Evolutionary conservation across 257 asterid species (phyloP).

Genomic region (Eucommia ulmoides): DNA sequence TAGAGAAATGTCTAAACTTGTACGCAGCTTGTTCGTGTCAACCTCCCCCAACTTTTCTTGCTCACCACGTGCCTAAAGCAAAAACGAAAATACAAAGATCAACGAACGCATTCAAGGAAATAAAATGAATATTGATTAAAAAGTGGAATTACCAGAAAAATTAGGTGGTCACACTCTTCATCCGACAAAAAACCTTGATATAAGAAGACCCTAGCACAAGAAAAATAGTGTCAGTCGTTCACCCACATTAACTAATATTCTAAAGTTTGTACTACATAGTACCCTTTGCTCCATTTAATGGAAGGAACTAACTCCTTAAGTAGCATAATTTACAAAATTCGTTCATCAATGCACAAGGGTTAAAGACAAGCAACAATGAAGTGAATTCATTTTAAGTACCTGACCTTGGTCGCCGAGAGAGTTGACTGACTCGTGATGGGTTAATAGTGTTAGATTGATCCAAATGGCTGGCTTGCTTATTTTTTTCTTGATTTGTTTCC

Average conservation of each 20-base stretch:
- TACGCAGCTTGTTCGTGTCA: constrained; percentile 13
- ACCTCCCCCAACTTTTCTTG: constrained; percentile 10
- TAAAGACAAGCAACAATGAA: background rate
- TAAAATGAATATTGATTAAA: constrained; percentile 4
- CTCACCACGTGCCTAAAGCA: constrained; percentile 25
- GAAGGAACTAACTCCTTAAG: constrained; percentile 12
- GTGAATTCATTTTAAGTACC: constrained; percentile 28
- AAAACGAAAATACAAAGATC: too few relatives aligned
- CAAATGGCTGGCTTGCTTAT: constrained; percentile 14
- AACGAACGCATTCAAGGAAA: constrained; percentile 2
- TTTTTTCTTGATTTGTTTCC: constrained; percentile 28
- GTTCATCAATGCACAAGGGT: background rate
- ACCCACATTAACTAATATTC: too few relatives aligned
- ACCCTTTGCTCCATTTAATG: background rate
- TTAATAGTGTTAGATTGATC: constrained; percentile 22
- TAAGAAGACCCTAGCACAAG: constrained; percentile 58
- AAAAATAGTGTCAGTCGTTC: constrained; percentile 14
- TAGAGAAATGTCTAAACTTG: constrained; percentile 18
- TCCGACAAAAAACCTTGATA: constrained; percentile 55
- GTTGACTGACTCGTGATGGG: constrained; percentile 54
- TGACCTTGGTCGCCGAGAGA: constrained; percentile 96
- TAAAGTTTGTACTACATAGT: background rate
- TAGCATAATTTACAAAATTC: background rate
- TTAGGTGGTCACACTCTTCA: constrained; percentile 71
- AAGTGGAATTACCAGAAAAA: constrained; percentile 42